These are phyloP conservation scores for Stentor coeruleus DNA, from an alignment of 73 alveolate species.

Conservation along the genomic window DNA sequence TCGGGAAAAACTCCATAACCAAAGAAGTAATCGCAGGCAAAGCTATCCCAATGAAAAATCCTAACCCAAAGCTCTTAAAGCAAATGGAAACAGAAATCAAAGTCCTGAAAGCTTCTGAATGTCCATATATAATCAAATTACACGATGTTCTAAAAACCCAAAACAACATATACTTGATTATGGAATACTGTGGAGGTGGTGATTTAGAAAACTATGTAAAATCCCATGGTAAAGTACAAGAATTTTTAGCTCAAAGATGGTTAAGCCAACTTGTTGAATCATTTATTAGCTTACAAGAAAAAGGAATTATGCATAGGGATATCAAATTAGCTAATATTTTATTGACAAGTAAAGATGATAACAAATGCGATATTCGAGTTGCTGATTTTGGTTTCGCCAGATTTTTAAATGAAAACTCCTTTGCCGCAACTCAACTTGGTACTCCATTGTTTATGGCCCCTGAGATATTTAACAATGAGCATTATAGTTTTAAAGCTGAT, in stretches of 20 bases:
- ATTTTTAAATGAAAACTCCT: slow-evolving; percentile 45
- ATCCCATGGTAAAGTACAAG: slow-evolving; percentile 56
- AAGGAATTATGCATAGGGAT: slow-evolving; percentile 71
- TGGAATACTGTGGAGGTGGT: slow-evolving; percentile 79
- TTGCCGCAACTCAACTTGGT: slow-evolving; percentile 61
- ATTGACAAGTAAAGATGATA: slow-evolving; percentile 31
- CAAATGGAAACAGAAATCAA: slow-evolving; percentile 59
- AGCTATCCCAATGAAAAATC: slow-evolving; percentile 47
- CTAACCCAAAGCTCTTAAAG: slow-evolving; percentile 50
- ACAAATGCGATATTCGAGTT: slow-evolving; percentile 53
- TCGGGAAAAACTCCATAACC: slow-evolving; percentile 57
- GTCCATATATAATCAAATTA: slow-evolving; percentile 66
- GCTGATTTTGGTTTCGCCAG: slow-evolving; percentile 71
- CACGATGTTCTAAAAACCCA: slow-evolving; percentile 72
- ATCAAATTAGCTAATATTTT: slow-evolving; percentile 70
- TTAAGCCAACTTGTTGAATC: slow-evolving; percentile 67
- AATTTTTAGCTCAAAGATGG: slow-evolving; percentile 65
- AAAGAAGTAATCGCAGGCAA: slow-evolving; percentile 75
- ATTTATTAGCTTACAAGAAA: slow-evolving; percentile 48
- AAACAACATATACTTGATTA: slow-evolving; percentile 59
- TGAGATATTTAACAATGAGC: slow-evolving; percentile 37
- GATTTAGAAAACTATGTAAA: slow-evolving; percentile 53
- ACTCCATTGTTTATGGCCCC: slow-evolving; percentile 67
- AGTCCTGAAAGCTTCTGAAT: slow-evolving; percentile 54
- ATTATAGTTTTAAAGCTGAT: slow-evolving; percentile 42